phyloP scores from a whole-genome alignment of 2,329 filamentous ascomycete genomes.

The Phialophora tarda region DNA sequence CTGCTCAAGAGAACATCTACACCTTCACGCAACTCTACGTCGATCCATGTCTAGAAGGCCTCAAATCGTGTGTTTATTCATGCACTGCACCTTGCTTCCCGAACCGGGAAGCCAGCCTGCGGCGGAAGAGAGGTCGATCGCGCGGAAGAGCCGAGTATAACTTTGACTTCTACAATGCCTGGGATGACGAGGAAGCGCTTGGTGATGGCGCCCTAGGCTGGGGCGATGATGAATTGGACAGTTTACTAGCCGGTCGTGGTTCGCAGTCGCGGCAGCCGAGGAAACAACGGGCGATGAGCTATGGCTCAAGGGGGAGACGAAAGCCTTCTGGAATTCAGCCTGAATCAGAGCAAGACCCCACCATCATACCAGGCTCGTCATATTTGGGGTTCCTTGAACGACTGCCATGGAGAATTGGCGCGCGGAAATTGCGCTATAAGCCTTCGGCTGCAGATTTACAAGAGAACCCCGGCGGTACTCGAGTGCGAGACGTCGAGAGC shows the following conservation, averaged over 20 bases:
- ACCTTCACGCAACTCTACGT: constrained; percentile 86
- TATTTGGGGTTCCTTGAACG: constrained; percentile 83
- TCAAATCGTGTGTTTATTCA: constrained; percentile 68
- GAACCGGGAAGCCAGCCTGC: constrained; percentile 73
- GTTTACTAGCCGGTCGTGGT: constrained; percentile 70
- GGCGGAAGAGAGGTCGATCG: constrained; percentile 68
- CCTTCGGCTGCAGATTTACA: constrained; percentile 89
- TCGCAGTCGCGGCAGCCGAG: constrained; percentile 65
- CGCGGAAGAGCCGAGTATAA: constrained; percentile 75
- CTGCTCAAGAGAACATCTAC: constrained; percentile 89
- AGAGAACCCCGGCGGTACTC: constrained; percentile 73
- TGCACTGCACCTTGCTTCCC: constrained; percentile 72
- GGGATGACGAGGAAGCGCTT: constrained; percentile 69
- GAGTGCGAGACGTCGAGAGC: constrained; percentile 60
- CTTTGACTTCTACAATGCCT: constrained; percentile 98
- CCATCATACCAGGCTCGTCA: constrained; percentile 85
- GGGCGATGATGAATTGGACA: constrained; percentile 84
- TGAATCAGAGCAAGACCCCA: constrained; percentile 70
- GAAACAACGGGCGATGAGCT: constrained; percentile 84
- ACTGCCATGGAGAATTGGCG: constrained; percentile 83
- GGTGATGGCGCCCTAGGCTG: constrained; percentile 68
- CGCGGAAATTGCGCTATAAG: constrained; percentile 79
- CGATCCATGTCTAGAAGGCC: constrained; percentile 74
- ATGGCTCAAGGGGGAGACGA: constrained; percentile 71
- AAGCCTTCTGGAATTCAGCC: constrained; percentile 56